Base-by-base conservation (phyloP, 1,284 basidiomycete species). In the Trametes sp. region DNA sequence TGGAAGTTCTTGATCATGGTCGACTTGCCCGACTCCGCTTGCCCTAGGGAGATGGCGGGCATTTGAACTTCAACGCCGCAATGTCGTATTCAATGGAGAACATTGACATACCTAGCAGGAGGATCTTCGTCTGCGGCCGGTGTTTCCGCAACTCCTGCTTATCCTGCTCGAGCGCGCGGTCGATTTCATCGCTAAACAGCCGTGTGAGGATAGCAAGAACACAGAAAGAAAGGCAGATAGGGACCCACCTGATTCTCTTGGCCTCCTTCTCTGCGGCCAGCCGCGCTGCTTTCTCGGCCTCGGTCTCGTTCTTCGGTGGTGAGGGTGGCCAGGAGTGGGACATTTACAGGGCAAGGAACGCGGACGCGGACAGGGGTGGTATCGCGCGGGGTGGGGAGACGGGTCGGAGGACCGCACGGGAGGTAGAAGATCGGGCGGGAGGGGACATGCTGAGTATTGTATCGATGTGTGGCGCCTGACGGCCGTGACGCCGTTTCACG, bases 1-100 rank as follows among this genome's bases (percentile, higher is more conserved):
- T 88, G 85, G 67, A 88, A 86, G 71, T 87, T 87, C 74, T 88
- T 88, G 42, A 89, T 75, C 51, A 87, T 80, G 0, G 87, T 88
- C 0, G 86, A 88, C 70, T 89, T 88, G 24, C 87, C 87, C 1
- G 85, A 86, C 74, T 88, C 86, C 26, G 87, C 84, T 73, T 88
- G 87, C 54, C 87, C 87, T 87, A 64, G 29, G 21, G 44, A 29
- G 38, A 26, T 52, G 46, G 11, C 14, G 7, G 31, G n/a, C 28
- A n/a, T 1, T 23, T 5, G 16, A 9, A 10, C 2, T 19, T 6
- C 16, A 19, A 24, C 23, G 26, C 24, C 13, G 14, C 35, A 13
- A 50, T 9, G 42, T 23, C n/a, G n/a, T n/a, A n/a, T n/a, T n/a
- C n/a, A 11, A 23, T 14, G 14, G 38, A 51, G 36, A 33, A 45